Conservation (phyloP, 352 stramenopile genomes). For the Thraustochytrium sp. region DNA sequence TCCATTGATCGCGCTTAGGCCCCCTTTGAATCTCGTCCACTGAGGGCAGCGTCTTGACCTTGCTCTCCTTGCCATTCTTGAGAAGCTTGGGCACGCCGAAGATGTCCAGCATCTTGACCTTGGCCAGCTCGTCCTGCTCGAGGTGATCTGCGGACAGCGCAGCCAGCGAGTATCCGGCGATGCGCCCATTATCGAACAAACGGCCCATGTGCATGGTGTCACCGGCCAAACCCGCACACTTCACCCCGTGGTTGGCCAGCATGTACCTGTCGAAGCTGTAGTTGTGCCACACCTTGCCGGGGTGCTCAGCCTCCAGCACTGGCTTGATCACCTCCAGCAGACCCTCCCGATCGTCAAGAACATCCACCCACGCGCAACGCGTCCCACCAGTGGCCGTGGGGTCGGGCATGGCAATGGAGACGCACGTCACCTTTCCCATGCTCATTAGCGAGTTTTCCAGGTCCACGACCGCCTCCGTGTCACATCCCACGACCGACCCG, state of each 20-base stretch:
- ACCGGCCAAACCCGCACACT: constrained; percentile 79
- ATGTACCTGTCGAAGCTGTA: constrained; percentile 99
- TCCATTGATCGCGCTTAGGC: not conserved
- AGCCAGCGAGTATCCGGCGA: constrained; percentile 86
- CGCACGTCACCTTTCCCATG: constrained; percentile 93
- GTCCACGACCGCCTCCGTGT: constrained; percentile 91
- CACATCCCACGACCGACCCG: constrained; percentile 64
- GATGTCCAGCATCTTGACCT: constrained; percentile 94
- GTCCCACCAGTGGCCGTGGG: constrained; percentile 93
- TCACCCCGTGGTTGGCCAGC: constrained; percentile 91
- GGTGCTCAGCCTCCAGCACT: constrained; percentile 81
- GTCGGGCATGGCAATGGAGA: constrained; percentile 90
- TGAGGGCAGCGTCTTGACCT: constrained; percentile 49
- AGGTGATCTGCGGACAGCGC: constrained; percentile 77
- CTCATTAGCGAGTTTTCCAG: constrained; percentile 85
- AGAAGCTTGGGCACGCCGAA: constrained; percentile 88
- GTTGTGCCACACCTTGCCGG: constrained; percentile 88
- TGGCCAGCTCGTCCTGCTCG: constrained; percentile 61
- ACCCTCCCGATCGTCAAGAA: constrained; percentile 76
- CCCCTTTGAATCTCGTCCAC: constrained; percentile 54
- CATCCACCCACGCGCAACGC: constrained; percentile 73
- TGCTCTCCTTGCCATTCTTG: constrained; percentile 85
- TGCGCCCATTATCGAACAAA: constrained; percentile 48
- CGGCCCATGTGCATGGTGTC: constrained; percentile 98
- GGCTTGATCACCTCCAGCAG: constrained; percentile 73